These are phyloP conservation scores for Blakeslea trispora DNA, from an alignment of 371 early-diverging fungal species.

Conservation along the genomic window DNA sequence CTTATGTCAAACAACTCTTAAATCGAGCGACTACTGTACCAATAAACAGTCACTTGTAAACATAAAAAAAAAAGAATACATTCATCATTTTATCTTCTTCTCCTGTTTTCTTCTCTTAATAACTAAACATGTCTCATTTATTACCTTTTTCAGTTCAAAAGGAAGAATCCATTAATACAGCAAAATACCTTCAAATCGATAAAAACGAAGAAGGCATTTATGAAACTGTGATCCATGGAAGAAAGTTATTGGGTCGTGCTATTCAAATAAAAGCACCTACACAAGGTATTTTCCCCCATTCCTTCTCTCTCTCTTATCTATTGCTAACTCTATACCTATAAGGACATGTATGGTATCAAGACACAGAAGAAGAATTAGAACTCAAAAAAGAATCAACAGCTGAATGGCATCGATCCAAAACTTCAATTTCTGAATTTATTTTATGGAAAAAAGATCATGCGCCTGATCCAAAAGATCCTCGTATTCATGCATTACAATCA, in stretches of 20 bases:
- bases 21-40: too few species aligned
- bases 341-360: constrained; percentile 11
- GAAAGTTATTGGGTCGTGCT: constrained; percentile 19
- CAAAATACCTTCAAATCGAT: constrained; percentile 15
- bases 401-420: constrained; percentile 20
- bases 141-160: constrained; percentile 25
- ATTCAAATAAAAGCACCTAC: constrained; percentile 1
- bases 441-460: constrained; percentile 29
- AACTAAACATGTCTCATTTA: too few species aligned
- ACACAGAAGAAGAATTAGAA: constrained; percentile 2
- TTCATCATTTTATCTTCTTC: too few species aligned
- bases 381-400: constrained; percentile 10
- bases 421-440: constrained; percentile 20
- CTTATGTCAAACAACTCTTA: too few species aligned
- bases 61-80: too few species aligned
- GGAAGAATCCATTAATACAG: constrained; percentile 22
- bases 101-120: too few species aligned
- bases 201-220: constrained; percentile 10
- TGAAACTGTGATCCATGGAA: constrained; percentile 19
- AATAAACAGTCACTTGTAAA: too few species aligned
- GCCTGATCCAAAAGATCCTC: constrained; percentile 19
- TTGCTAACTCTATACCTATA: too few species aligned
- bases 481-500: constrained; percentile 15
- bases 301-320: too few species aligned
- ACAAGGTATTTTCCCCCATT: neutral